A percentile compares a stretch with the other conserved stretches of the same genome.
These are phyloP conservation scores for Pythium aquatile DNA, from an alignment of 352 stramenopile genomes.

Conservation along the genomic window DNA sequence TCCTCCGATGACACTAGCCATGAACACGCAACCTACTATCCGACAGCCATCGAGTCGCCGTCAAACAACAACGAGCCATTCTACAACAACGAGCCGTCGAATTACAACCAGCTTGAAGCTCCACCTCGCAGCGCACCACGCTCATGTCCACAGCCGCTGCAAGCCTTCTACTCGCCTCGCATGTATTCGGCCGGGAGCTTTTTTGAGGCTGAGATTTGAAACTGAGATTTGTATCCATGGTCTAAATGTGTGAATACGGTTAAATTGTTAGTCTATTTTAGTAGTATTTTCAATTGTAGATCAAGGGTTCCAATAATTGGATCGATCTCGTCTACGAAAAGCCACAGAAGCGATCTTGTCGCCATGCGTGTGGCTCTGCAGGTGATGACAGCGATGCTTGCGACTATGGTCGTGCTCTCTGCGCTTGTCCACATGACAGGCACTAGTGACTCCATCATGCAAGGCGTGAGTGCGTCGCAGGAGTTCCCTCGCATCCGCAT, in stretches of 20 bases:
- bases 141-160: neutral
- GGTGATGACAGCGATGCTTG: constrained; percentile 21
- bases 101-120: too few relatives aligned
- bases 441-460: constrained; percentile 17
- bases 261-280: neutral
- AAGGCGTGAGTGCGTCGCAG: constrained; percentile 15
- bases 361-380: constrained; percentile 19
- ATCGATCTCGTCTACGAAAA: neutral
- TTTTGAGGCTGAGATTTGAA: neutral
- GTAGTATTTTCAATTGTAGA: neutral
- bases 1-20: neutral
- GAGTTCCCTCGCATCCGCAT: neutral
- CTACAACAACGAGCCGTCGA: neutral
- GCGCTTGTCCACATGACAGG: constrained; percentile 24
- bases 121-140: neutral
- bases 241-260: neutral
- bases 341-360: neutral
- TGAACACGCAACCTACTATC: neutral
- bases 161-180: neutral
- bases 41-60: neutral
- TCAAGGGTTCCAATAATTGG: too few relatives aligned
- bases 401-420: constrained; percentile 11
- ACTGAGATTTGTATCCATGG: neutral
- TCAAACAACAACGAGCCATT: neutral
- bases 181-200: neutral